A percentile compares a stretch with the other conserved stretches of the same genome.
phyloP scores from a whole-genome alignment of 768 basidiomycete genomes.

The Phylloporus rhodoxanthus region DNA sequence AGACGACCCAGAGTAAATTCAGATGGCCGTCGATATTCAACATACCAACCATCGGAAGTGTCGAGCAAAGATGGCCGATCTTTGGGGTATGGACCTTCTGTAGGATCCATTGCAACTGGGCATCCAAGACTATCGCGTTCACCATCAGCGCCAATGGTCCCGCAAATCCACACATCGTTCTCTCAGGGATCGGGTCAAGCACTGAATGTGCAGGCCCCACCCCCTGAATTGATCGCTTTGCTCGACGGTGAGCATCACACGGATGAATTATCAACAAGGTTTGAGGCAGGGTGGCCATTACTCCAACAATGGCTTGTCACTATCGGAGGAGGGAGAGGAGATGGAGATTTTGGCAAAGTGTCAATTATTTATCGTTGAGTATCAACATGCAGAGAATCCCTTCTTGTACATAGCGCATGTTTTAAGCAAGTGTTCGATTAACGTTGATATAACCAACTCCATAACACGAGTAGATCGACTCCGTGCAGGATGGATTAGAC shows the following conservation, averaged over 20 bases:
- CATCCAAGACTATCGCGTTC: constrained; percentile 52
- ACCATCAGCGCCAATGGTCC: constrained; percentile 48
- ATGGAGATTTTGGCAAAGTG: constrained; percentile 68
- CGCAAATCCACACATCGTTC: constrained; percentile 25
- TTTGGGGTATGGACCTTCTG: constrained; percentile 19
- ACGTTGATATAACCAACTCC: constrained; percentile 90
- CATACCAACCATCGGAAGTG: constrained; percentile 21
- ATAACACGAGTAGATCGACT: constrained; percentile 83
- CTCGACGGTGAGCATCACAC: constrained; percentile 90
- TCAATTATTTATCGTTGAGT: constrained; percentile 72
- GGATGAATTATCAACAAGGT: constrained; percentile 81
- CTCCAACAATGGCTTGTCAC: constrained; percentile 66
- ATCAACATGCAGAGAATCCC: too few species aligned
- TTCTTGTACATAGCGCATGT: too few species aligned
- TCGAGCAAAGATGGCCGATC: constrained; percentile 19
- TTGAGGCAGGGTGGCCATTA: constrained; percentile 78
- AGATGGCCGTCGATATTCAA: constrained; percentile 23
- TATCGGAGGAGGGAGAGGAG: constrained; percentile 55
- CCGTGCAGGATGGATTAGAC: constrained; percentile 44
- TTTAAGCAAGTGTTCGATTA: constrained; percentile 66
- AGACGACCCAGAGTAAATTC: constrained; percentile 27
- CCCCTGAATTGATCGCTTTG: constrained; percentile 50
- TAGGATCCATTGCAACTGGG: constrained; percentile 27
- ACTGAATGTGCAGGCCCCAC: constrained; percentile 28
- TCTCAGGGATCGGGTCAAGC: constrained; percentile 23